Evolutionary conservation across 805 yeast species (phyloP), one percentile per base, ranked within the genome.

Genomic region (Candida chilensis): DNA sequence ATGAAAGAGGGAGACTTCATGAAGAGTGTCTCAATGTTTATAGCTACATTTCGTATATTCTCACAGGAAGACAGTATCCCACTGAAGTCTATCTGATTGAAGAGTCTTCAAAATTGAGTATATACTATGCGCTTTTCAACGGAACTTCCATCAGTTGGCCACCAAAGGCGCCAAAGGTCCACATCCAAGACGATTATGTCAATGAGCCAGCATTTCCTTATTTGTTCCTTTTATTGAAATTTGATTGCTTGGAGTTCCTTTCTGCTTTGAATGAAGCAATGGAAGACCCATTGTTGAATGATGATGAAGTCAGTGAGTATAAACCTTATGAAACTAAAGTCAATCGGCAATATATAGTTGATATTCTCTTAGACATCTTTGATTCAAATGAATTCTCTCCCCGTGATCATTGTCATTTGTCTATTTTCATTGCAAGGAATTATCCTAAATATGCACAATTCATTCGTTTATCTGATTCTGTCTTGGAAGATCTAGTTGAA

Each of bases 371-470:
- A 11, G 83, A 81, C 30, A 53, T 78, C 3, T 66, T 70, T 40
- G 61, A 63, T 3, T 59, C 53, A 4, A 50, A 59, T 31, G 37
- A 40, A 4, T 55, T 60, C 30, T 19, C 35, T 4, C 42, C 41
- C 4, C 29, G 17, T 4, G 61, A 54, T 20, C 35, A 41, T 10
- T 50, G 61, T 26, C 45, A 52, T 5, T 49, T 84, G 29, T 66
- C 84, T 2, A 70, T 85, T 3, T 92, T 90, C 45, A 52, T 90
- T 20, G 83, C 90, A 0, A 54, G 90, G 34, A 88, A 83, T 45
- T 74, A 78, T 37, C 80, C 96, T 2, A 92, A 90, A 47, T 90
- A 82, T 49, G 64, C 73, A 9, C 98, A 90, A 51, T 88, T 84
- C 37, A 65, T 90, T 8, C 64, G 85, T 27, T 50, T 92, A 1